Conservation (phyloP, 768 basidiomycete genomes). For the Pleurotus cornucopiae region DNA sequence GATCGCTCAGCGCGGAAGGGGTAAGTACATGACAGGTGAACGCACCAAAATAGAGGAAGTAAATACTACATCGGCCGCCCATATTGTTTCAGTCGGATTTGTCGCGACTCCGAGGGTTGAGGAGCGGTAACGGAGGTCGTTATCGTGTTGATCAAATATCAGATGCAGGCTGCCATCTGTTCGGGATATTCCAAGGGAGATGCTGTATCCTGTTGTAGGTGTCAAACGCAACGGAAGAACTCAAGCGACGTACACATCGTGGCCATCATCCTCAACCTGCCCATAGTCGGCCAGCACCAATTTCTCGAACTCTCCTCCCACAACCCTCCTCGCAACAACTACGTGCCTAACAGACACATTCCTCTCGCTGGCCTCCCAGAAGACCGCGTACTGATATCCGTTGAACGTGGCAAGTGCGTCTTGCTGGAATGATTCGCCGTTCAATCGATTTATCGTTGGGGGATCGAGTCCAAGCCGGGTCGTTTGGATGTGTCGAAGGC, state of each 20-base stretch:
- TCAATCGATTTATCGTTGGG: slow-evolving; percentile 28
- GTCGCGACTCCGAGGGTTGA: slow-evolving; percentile 25
- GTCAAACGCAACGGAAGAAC: not conserved
- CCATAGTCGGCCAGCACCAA: slow-evolving; percentile 29
- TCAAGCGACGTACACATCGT: slow-evolving; percentile 23
- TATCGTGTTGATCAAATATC: slow-evolving; percentile 33
- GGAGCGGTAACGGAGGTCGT: slow-evolving; percentile 26
- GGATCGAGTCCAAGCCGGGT: slow-evolving; percentile 26
- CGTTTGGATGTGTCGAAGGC: not conserved
- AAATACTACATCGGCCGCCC: too few relatives aligned
- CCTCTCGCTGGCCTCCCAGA: slow-evolving; percentile 18
- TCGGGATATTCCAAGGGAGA: slow-evolving; percentile 30
- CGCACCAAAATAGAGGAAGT: not conserved
- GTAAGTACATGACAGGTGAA: not conserved
- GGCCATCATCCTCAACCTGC: slow-evolving; percentile 32
- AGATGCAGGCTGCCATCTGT: slow-evolving; percentile 30
- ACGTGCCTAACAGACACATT: slow-evolving; percentile 26
- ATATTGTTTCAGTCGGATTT: slow-evolving; percentile 12
- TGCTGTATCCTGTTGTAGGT: slow-evolving; percentile 15
- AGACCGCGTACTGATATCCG: slow-evolving; percentile 32
- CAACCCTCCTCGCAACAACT: slow-evolving; percentile 15
- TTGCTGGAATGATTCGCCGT: slow-evolving; percentile 33
- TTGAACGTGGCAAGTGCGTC: slow-evolving; percentile 28
- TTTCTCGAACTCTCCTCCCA: slow-evolving; percentile 8
- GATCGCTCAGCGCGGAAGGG: not conserved